phyloP scores from a whole-genome alignment of 2,329 filamentous ascomycete species.

The Cladosporium sp. region DNA sequence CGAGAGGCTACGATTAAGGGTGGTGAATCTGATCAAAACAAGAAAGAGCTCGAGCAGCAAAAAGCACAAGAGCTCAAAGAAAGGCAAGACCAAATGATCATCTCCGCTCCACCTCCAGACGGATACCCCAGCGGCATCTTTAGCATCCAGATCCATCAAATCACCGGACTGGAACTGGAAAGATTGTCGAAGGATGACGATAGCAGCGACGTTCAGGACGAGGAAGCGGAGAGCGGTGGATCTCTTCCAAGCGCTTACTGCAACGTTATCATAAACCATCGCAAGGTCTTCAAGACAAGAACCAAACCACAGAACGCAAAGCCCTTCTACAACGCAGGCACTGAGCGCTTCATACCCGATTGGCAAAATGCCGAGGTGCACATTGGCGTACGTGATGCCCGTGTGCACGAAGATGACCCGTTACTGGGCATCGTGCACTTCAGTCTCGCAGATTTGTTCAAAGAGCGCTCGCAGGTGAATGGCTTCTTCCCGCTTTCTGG shows the following conservation, averaged over 20 bases:
- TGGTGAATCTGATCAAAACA: slow-evolving; percentile 30
- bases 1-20: slow-evolving; percentile 61
- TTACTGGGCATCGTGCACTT: slow-evolving; percentile 68
- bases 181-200: slow-evolving; percentile 53
- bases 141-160: slow-evolving; percentile 68
- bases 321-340: slow-evolving; percentile 74
- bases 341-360: slow-evolving; percentile 67
- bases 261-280: slow-evolving; percentile 69
- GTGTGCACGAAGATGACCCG: slow-evolving; percentile 65
- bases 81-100: slow-evolving; percentile 59
- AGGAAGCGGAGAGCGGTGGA: slow-evolving; percentile 56
- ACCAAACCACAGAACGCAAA: slow-evolving; percentile 76
- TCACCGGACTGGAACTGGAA: slow-evolving; percentile 63
- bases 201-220: slow-evolving; percentile 46
- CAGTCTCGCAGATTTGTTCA: slow-evolving; percentile 59
- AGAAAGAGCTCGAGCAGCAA: slow-evolving; percentile 62
- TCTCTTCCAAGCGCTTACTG: slow-evolving; percentile 68
- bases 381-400: slow-evolving; percentile 62
- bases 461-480: slow-evolving; percentile 60
- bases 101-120: slow-evolving; percentile 60
- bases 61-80: slow-evolving; percentile 61
- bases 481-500: slow-evolving; percentile 64
- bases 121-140: slow-evolving; percentile 64
- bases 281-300: slow-evolving; percentile 64
- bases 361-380: slow-evolving; percentile 65